These are phyloP conservation scores for Talaromyces sp. DNA, from an alignment of 2,329 filamentous ascomycete species.

Conservation along the genomic window DNA sequence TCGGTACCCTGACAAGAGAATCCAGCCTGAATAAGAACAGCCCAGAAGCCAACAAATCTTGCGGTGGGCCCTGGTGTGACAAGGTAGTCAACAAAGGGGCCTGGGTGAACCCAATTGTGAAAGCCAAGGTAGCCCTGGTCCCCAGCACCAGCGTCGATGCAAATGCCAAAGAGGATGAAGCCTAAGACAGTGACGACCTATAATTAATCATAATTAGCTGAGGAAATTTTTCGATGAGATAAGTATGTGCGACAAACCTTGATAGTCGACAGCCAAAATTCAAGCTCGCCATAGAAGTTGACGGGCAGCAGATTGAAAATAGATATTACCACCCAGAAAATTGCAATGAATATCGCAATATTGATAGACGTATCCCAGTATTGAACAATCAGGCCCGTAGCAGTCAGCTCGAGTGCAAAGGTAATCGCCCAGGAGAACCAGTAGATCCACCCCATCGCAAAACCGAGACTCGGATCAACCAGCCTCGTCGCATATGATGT, in stretches of 20 bases:
- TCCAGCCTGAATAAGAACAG: constrained; percentile 14
- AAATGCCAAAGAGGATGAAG: constrained; percentile 17
- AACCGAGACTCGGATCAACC: constrained; percentile 16
- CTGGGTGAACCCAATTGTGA: constrained; percentile 16
- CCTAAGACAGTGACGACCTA: constrained; percentile 9
- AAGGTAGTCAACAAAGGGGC: constrained; percentile 14
- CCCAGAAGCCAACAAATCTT: constrained; percentile 18
- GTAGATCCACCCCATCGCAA: constrained; percentile 20
- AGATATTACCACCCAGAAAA: constrained; percentile 16
- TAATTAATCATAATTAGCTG: neutral
- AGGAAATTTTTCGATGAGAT: neutral
- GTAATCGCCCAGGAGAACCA: constrained; percentile 19
- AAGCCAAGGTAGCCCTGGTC: constrained; percentile 16
- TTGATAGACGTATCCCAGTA: constrained; percentile 15
- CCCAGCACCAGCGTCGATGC: constrained; percentile 14
- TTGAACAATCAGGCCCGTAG: constrained; percentile 16
- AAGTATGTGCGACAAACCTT: constrained; percentile 1
- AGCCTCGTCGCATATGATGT: constrained; percentile 15
- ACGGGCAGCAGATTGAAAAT: constrained; percentile 14
- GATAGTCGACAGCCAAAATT: constrained; percentile 16
- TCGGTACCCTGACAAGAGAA: constrained; percentile 18
- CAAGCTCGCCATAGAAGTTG: constrained; percentile 17
- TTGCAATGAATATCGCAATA: constrained; percentile 12
- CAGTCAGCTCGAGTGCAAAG: constrained; percentile 14
- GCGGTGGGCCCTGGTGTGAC: constrained; percentile 13